These are phyloP conservation scores for Lepidium africanum DNA, from an alignment of 345 rosid genomes.

Conservation along the genomic window DNA sequence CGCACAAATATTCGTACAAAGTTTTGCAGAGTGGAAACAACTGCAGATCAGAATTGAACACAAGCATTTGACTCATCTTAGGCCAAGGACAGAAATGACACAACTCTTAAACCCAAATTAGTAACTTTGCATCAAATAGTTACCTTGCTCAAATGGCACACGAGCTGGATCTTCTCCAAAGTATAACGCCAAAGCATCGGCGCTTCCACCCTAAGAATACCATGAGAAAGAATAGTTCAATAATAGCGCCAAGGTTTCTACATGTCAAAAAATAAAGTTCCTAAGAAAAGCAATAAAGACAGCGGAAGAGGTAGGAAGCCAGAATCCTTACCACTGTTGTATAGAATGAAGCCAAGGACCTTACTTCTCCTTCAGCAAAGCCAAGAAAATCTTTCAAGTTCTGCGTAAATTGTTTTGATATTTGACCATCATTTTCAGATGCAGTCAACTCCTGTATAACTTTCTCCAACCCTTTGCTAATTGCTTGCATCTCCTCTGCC, in stretches of 20 bases:
- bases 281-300: conserved; percentile 5
- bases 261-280: not conserved
- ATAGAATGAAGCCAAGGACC: conserved; percentile 59
- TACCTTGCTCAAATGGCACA: conserved; percentile 86
- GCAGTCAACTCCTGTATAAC: conserved; percentile 57
- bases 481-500: conserved; percentile 94
- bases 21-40: conserved; percentile 72
- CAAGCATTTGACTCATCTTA: not conserved
- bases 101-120: not conserved
- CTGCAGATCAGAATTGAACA: conserved; percentile 32
- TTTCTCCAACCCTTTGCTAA: conserved; percentile 79
- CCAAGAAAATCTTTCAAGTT: conserved; percentile 63
- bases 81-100: not conserved
- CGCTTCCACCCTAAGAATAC: conserved; percentile 63
- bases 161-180: conserved; percentile 93
- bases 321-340: conserved; percentile 55
- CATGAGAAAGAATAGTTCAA: conserved; percentile 3
- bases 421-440: conserved; percentile 52
- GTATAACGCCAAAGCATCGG: conserved; percentile 72
- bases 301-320: not conserved
- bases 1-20: conserved; percentile 66
- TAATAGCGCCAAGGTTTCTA: not conserved
- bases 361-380: conserved; percentile 70
- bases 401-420: conserved; percentile 48
- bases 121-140: conserved; percentile 1